These are phyloP conservation scores for Rhizophagus clarus DNA, from an alignment of 192 early-diverging fungal genomes.

Conservation along the genomic window DNA sequence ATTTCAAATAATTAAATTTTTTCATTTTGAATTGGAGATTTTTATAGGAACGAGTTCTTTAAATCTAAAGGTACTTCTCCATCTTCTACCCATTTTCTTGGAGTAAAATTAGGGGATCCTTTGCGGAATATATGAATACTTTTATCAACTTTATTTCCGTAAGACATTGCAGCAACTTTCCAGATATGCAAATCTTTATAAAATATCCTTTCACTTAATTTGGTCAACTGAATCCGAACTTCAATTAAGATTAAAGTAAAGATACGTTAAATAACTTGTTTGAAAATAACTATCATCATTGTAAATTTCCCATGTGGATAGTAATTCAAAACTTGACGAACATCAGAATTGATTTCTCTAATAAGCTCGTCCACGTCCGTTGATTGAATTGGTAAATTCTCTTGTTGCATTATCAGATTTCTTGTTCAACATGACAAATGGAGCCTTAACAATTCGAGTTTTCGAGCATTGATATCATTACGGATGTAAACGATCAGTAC, in stretches of 20 bases:
- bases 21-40: too few species aligned
- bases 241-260: too few species aligned
- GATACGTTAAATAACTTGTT: too few species aligned
- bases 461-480: constrained; percentile 87
- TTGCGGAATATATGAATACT: constrained; percentile 69
- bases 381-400: constrained; percentile 73
- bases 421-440: constrained; percentile 75
- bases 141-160: constrained; percentile 78
- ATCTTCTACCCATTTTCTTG: too few species aligned
- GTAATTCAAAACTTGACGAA: constrained; percentile 94
- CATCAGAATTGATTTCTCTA: constrained; percentile 79
- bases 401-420: constrained; percentile 74
- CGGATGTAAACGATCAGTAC: constrained; percentile 98
- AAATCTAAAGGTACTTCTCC: too few species aligned
- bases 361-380: constrained; percentile 80
- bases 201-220: constrained; percentile 67
- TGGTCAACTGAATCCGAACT: too few species aligned
- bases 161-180: constrained; percentile 79
- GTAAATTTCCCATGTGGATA: constrained; percentile 83
- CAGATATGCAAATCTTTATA: background rate
- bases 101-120: too few species aligned
- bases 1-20: too few species aligned
- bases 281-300: constrained; percentile 46
- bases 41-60: too few species aligned
- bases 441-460: constrained; percentile 76